phyloP scores from a whole-genome alignment of 2,329 filamentous ascomycete species.

The Aspergillus fijiensis region DNA sequence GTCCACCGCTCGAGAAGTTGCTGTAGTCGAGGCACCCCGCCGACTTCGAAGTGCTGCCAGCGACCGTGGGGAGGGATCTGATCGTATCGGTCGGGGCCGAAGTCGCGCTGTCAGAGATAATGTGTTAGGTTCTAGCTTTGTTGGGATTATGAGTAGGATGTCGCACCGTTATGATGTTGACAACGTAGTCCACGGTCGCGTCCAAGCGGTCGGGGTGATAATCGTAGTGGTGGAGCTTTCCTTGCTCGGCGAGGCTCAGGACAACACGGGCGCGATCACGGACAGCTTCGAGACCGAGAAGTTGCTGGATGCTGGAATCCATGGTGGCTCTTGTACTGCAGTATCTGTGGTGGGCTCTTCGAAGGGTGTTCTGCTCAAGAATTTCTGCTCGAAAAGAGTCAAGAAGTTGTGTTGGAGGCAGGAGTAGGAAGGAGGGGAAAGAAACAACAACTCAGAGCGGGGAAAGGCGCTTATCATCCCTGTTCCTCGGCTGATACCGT shows the following conservation, averaged over 20 bases:
- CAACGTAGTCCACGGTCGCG: slow-evolving; percentile 46
- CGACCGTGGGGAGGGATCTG: slow-evolving; percentile 57
- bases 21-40: slow-evolving; percentile 51
- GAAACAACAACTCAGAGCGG: slow-evolving; percentile 2
- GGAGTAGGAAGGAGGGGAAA: not conserved
- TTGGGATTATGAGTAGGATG: not conserved
- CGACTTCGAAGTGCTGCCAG: slow-evolving; percentile 65
- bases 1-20: slow-evolving; percentile 50
- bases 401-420: not conserved
- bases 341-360: not conserved
- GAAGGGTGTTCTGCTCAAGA: not conserved
- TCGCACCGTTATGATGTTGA: slow-evolving; percentile 41
- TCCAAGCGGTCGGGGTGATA: slow-evolving; percentile 42
- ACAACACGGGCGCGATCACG: slow-evolving; percentile 29
- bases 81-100: slow-evolving; percentile 49
- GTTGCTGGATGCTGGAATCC: slow-evolving; percentile 25
- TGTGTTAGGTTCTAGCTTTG: not conserved
- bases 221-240: slow-evolving; percentile 45
- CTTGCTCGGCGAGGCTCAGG: slow-evolving; percentile 39
- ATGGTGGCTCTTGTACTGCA: slow-evolving; percentile 1
- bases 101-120: slow-evolving; percentile 46
- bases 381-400: not conserved
- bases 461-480: slow-evolving; percentile 7
- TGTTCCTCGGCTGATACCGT: not conserved
- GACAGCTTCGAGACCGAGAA: slow-evolving; percentile 32